Percentiles rank a stretch among this genome's conserved stretches.
phyloP scores from a whole-genome alignment of 495 filamentous ascomycete species.

The Neurospora sp. region DNA sequence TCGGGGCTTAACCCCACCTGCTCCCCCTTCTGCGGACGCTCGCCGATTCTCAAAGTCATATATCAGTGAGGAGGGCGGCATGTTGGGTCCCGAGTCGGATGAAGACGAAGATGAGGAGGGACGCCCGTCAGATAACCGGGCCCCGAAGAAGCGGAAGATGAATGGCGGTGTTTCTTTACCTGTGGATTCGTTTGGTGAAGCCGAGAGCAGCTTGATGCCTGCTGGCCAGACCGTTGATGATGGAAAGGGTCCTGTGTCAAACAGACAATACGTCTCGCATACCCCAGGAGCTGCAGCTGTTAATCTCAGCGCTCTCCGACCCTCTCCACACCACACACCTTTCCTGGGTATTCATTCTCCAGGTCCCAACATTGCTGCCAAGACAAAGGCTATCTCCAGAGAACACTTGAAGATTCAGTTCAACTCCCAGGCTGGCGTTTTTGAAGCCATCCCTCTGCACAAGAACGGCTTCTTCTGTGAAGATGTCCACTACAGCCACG shows the following conservation, averaged over 20 bases:
- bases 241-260: conserved; percentile 23
- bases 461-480: conserved; percentile 82
- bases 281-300: conserved; percentile 39
- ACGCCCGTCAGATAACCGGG: conserved; percentile 10
- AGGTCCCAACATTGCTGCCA: conserved; percentile 44
- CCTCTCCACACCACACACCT: conserved; percentile 54
- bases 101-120: conserved; percentile 24
- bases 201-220: conserved; percentile 10
- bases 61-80: conserved; percentile 42
- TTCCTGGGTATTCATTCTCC: conserved; percentile 75
- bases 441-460: conserved; percentile 72
- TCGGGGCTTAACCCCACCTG: conserved; percentile 29
- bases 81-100: conserved; percentile 41
- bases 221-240: conserved; percentile 12
- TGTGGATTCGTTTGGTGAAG: not conserved
- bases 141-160: conserved; percentile 29
- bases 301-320: conserved; percentile 40
- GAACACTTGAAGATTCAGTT: conserved; percentile 77
- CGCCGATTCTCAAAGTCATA: conserved; percentile 43
- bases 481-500: conserved; percentile 55
- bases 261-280: conserved; percentile 41
- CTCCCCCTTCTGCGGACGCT: conserved; percentile 26
- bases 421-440: conserved; percentile 61
- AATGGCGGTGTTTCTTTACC: conserved; percentile 4
- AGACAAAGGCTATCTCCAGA: conserved; percentile 69